phyloP scores from a whole-genome alignment of 2,329 filamentous ascomycete species.

The Aspergillus eucalypticola region DNA sequence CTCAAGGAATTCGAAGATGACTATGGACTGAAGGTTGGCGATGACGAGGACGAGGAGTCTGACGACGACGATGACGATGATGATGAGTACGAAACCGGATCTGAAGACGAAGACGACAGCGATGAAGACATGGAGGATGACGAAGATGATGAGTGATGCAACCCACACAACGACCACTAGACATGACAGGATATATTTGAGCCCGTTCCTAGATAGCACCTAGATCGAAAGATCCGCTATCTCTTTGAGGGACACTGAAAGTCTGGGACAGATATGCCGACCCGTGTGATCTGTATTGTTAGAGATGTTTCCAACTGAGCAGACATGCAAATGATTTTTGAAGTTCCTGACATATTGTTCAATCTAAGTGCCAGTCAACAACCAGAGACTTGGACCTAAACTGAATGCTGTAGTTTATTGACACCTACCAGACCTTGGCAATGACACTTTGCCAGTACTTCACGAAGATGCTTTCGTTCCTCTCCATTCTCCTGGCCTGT shows the following conservation, averaged over 20 bases:
- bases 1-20: constrained; percentile 84
- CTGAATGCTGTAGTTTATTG: too few species aligned
- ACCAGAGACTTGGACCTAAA: too few species aligned
- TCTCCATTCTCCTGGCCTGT: too few species aligned
- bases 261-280: constrained; percentile 12
- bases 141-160: constrained; percentile 32
- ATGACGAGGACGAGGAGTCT: constrained; percentile 58
- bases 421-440: too few species aligned
- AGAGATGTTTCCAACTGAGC: neutral
- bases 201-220: neutral
- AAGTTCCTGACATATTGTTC: neutral
- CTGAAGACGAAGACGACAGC: constrained; percentile 50
- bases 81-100: constrained; percentile 46
- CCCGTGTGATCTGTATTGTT: constrained; percentile 5
- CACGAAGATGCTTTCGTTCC: too few species aligned
- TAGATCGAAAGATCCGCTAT: neutral
- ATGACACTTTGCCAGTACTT: too few species aligned
- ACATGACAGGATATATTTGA: neutral
- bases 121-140: constrained; percentile 49
- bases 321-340: neutral
- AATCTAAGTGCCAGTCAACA: neutral
- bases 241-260: neutral
- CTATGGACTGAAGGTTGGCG: constrained; percentile 72
- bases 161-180: constrained; percentile 10
- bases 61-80: constrained; percentile 44